Evolutionary conservation across 345 rosid genomes (phyloP).

Genomic region (Sonneratia caseolaris): DNA sequence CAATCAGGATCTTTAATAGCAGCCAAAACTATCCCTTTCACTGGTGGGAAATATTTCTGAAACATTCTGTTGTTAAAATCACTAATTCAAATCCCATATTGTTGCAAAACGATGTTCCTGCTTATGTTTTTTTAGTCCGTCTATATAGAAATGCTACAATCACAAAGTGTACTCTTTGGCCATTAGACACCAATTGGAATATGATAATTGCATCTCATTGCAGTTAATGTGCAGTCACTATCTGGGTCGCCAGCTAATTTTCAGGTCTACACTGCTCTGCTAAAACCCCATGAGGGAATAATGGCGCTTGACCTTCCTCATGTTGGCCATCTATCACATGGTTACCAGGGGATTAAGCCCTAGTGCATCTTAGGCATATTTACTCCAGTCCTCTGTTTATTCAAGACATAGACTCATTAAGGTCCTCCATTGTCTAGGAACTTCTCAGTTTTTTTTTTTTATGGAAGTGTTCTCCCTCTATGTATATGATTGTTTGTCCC

Average conservation of each 20-base stretch:
- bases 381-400: neutral
- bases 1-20: neutral
- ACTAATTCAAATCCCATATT: no score
- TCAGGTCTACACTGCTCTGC: constrained; percentile 80
- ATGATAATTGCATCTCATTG: constrained; percentile 18
- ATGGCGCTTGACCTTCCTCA: constrained; percentile 98
- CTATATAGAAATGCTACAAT: neutral
- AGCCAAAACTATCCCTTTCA: neutral
- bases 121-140: neutral
- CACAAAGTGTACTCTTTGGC: neutral
- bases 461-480: neutral
- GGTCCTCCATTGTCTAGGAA: neutral
- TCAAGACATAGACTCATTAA: neutral
- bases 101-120: neutral
- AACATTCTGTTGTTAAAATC: no score
- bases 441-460: neutral
- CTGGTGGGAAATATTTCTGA: no score
- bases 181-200: neutral
- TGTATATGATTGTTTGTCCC: neutral
- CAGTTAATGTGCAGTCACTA: constrained; percentile 90
- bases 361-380: neutral
- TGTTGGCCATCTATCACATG: constrained; percentile 99
- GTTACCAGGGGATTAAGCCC: constrained; percentile 63
- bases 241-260: constrained; percentile 97
- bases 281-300: constrained; percentile 93